Conservation (phyloP, 2,329 filamentous ascomycete genomes). For the Nemania serpens region DNA sequence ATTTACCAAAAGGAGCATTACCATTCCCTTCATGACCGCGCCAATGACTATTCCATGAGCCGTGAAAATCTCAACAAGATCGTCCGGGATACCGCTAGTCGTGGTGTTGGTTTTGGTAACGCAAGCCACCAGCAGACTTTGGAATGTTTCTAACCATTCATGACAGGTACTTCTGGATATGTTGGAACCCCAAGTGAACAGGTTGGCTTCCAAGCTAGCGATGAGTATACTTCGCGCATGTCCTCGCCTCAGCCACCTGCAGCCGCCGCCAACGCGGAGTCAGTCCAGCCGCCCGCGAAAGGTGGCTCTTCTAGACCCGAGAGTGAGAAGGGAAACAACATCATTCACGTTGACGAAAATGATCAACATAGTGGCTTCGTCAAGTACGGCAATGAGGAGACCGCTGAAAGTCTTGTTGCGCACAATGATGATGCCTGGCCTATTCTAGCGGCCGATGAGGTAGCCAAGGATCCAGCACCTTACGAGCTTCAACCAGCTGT, state of each 20-base stretch:
- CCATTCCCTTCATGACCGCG: conserved; percentile 58
- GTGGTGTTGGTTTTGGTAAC: conserved; percentile 58
- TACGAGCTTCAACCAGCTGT: conserved; percentile 80
- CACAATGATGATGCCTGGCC: conserved; percentile 68
- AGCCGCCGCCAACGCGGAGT: conserved; percentile 46
- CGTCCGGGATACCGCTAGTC: conserved; percentile 71
- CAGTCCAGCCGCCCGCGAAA: conserved; percentile 41
- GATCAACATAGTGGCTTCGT: conserved; percentile 49
- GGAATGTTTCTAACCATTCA: conserved; percentile 42
- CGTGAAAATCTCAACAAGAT: conserved; percentile 90
- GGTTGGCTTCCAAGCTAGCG: conserved; percentile 83
- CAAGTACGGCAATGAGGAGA: conserved; percentile 52
- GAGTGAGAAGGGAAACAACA: conserved; percentile 56
- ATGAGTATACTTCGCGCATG: conserved; percentile 80
- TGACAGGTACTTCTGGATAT: conserved; percentile 66
- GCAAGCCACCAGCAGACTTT: conserved; percentile 35
- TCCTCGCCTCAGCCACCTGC: conserved; percentile 66
- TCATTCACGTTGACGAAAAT: conserved; percentile 80
- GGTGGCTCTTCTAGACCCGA: conserved; percentile 33
- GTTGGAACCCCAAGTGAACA: conserved; percentile 85
- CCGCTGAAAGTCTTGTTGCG: conserved; percentile 61
- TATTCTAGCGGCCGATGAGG: conserved; percentile 87
- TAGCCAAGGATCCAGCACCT: conserved; percentile 71
- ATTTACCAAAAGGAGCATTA: conserved; percentile 74
- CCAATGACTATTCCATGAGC: conserved; percentile 80